These are phyloP conservation scores for carrot (Daucus carota) DNA, from an alignment of 129 eudicot species.

Conservation along the genomic window DH1_v3.0 NC_030388.2:24893001-24893500, in stretches of 20 bases:
- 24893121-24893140: conserved; percentile 73
- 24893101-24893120: conserved; percentile 83
- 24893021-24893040: conserved; percentile 82
- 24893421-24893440: not conserved
- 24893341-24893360: not conserved
- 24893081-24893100: conserved; percentile 67
- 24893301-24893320: conserved; percentile 57
- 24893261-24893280: conserved; percentile 65
- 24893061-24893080: conserved; percentile 79
- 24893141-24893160: conserved; percentile 76
- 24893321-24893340: not conserved
- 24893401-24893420: conserved; percentile 23
- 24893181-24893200: conserved; percentile 76
- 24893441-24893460: conserved; percentile 29
- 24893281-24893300: conserved; percentile 92
- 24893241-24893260: conserved; percentile 59
- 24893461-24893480: conserved; percentile 24
- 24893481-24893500: conserved; percentile 17
- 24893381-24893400: conserved; percentile 18
- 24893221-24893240: conserved; percentile 85
- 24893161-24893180: conserved; percentile 97
- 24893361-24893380: not conserved
- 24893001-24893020: conserved; percentile 44
- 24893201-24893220: conserved; percentile 71
- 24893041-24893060: conserved; percentile 87